Evolutionary conservation across 108 stramenopile species (phyloP).

Genomic region (Cyclotella choctawhatcheeana): DNA sequence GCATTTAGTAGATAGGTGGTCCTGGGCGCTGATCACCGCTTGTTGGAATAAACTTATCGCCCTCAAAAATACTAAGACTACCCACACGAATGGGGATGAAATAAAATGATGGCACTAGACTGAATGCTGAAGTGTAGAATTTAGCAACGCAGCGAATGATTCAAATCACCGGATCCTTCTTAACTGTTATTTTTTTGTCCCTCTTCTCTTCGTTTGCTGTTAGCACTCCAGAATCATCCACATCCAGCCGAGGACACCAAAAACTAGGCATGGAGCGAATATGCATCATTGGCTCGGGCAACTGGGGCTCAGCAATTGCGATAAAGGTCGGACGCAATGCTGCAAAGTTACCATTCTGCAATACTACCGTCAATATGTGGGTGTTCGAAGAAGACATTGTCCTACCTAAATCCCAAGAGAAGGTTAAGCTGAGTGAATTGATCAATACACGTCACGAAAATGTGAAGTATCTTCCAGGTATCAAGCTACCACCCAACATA

Average conservation of each 20-base stretch:
- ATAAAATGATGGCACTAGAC: too few relatives aligned
- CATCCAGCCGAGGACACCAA: background rate
- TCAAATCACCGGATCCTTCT: background rate
- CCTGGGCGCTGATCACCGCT: too few relatives aligned
- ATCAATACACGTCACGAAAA: conserved; percentile 96
- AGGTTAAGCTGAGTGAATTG: conserved; percentile 82
- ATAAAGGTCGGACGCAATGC: conserved; percentile 86
- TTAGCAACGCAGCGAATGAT: too few relatives aligned
- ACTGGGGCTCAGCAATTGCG: conserved; percentile 94
- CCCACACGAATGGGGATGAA: too few relatives aligned
- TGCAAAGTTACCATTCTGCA: conserved; percentile 69
- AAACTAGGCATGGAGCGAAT: conserved; percentile 58
- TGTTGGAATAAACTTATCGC: too few relatives aligned
- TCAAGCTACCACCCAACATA: conserved; percentile 89
- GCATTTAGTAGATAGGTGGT: too few relatives aligned
- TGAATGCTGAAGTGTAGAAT: too few relatives aligned
- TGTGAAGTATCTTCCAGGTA: conserved; percentile 95
- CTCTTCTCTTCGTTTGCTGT: too few relatives aligned
- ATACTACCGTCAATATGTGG: conserved; percentile 90
- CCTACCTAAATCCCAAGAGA: background rate
- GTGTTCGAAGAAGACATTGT: conserved; percentile 75
- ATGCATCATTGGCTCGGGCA: conserved; percentile 94
- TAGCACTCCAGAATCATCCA: too few relatives aligned
- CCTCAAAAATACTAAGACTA: too few relatives aligned
- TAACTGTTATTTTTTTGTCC: too few relatives aligned